Base-by-base conservation (phyloP, 208 protist species). In the Angomonas desouzai region DNA sequence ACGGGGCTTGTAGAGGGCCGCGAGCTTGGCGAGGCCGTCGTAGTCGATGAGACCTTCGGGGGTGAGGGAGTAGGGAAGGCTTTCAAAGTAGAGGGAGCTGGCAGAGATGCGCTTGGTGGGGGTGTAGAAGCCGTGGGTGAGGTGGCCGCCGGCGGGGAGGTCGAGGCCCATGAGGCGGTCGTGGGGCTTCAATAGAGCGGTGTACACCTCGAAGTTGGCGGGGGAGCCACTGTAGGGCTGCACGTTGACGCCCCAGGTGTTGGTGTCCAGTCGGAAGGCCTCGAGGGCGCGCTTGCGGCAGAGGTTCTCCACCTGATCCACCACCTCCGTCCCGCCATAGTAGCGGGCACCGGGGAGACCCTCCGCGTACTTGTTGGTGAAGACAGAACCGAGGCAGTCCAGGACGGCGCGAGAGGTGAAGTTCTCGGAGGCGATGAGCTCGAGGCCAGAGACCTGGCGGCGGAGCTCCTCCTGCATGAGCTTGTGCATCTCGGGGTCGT, bases 291-390 rank as follows among this genome's bases (percentile, higher is more conserved):
- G 92, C 34, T 89, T 60, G 49, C 91, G 87, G 64, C 89, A 94
- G 11, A 99, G 68, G 25, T 74, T 66, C 78, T 99, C 99, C 22
- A 99, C 82, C 76, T 96, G 30, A 82, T 99, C 99, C n/a, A 99
- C 96, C 69, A 93, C 88, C 74, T 99, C 84, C 33, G 98, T 99
- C 32, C 99, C 98, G 48, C 98, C 99, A 83, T 99, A 99, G 81
- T 99, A 99, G 64, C 96, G 78, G 27, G 68, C 80, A 51, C 97
- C 97, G 9, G 96, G 94, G 57, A 97, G 84, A 38, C 99, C 99
- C 80, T 99, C 98, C 18, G 98, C 97, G 76, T 99, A 99, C 81
- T 99, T 99, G 86, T 99, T 99, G 27, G 98, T 99, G 28, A 99
- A 79, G 51, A 81, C 83, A 18, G 97, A 99, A 34, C 98, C 98